Evolutionary conservation across 2,329 filamentous ascomycete genomes (phyloP).

Genomic region (Cordyceps farinosa): DNA sequence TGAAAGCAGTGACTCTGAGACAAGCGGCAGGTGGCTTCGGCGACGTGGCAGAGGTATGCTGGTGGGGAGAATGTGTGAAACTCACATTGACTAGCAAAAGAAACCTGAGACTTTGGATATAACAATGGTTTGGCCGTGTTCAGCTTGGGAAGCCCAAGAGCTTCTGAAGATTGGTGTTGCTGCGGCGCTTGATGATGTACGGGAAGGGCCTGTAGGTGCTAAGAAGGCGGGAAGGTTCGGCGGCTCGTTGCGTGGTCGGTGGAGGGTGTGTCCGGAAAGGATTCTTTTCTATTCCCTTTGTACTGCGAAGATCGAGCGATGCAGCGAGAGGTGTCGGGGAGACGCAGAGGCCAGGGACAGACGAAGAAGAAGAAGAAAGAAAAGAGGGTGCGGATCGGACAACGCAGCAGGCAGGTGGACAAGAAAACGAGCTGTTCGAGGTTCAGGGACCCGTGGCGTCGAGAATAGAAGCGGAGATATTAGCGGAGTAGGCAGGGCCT

Average conservation of each 20-base stretch:
- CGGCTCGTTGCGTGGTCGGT: background rate
- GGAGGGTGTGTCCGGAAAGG: background rate
- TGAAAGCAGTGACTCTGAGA: slow-evolving; percentile 10
- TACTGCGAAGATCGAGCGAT: background rate
- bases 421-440: slow-evolving; percentile 4
- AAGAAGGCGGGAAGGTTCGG: background rate
- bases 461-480: slow-evolving; percentile 10
- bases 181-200: background rate
- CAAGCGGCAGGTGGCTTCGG: slow-evolving; percentile 11
- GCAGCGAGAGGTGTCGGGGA: background rate
- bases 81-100: slow-evolving; percentile 15
- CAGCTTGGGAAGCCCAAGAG: background rate
- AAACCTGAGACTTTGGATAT: slow-evolving; percentile 7
- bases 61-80: slow-evolving; percentile 9
- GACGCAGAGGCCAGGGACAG: background rate
- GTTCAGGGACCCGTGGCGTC: slow-evolving; percentile 8
- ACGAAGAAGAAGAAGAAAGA: background rate
- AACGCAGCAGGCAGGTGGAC: background rate
- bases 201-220: no score
- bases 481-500: slow-evolving; percentile 12
- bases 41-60: slow-evolving; percentile 13
- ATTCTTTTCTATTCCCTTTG: background rate
- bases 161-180: background rate
- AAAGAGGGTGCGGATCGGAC: slow-evolving; percentile 1
- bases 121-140: background rate